These are phyloP conservation scores for Alnus rubra DNA, from an alignment of 306 rosid genomes.

Conservation along the genomic window DNA sequence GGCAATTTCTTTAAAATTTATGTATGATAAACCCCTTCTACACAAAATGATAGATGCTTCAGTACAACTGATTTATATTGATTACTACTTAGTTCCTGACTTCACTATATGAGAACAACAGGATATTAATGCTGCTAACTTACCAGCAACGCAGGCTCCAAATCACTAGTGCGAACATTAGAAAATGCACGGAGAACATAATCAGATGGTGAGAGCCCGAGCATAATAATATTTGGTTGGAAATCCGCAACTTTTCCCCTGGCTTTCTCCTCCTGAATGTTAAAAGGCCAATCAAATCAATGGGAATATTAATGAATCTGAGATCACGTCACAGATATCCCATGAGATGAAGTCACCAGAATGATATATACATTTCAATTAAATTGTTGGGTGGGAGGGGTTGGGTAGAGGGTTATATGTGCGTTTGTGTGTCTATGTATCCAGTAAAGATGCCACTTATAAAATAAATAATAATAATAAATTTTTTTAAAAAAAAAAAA, in stretches of 20 bases:
- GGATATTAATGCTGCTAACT: slow-evolving; percentile 21
- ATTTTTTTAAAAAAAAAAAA: too few species aligned
- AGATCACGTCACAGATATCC: not conserved
- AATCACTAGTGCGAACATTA: slow-evolving; percentile 75
- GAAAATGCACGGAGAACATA: slow-evolving; percentile 77
- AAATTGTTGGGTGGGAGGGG: not conserved
- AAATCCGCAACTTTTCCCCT: slow-evolving; percentile 43
- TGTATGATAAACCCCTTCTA: not conserved
- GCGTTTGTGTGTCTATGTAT: not conserved
- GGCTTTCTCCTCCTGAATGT: slow-evolving; percentile 68
- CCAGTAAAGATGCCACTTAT: not conserved
- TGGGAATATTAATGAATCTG: slow-evolving; percentile 21
- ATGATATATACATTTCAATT: not conserved
- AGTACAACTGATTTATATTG: not conserved
- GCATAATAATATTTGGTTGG: slow-evolving; percentile 68
- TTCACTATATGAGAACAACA: slow-evolving; percentile 14
- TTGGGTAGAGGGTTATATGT: too few species aligned
- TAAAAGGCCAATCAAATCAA: slow-evolving; percentile 14
- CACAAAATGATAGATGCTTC: not conserved
- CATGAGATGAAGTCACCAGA: not conserved
- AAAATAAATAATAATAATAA: too few species aligned
- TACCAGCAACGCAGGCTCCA: slow-evolving; percentile 91
- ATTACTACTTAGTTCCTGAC: slow-evolving; percentile 8
- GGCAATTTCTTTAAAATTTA: not conserved
- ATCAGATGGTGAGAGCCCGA: slow-evolving; percentile 77